These are phyloP conservation scores for Gracilaria caudata DNA, from an alignment of 23 red algal species.

Conservation along the genomic window DNA sequence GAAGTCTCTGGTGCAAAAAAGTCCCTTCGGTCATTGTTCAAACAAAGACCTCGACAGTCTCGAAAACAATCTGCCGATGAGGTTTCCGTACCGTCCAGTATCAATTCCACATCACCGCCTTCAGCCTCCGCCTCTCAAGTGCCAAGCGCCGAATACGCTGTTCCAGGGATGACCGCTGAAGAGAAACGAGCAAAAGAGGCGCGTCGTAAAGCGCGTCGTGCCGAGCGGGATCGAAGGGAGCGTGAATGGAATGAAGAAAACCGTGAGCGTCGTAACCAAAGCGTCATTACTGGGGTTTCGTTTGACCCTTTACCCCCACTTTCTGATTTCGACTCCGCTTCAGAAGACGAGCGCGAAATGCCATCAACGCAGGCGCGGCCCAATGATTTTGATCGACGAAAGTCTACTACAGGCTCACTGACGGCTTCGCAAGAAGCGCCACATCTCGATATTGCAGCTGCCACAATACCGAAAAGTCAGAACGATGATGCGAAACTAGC, in stretches of 20 bases:
- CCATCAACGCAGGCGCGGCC: background rate
- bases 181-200: slow-evolving; percentile 3
- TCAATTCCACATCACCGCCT: slow-evolving; percentile 6
- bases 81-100: slow-evolving; percentile 1
- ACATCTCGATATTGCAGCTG: slow-evolving; percentile 9
- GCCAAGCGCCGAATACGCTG: background rate
- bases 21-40: background rate
- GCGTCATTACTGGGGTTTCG: background rate
- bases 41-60: slow-evolving; percentile 6
- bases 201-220: slow-evolving; percentile 40
- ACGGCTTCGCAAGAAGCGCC: background rate
- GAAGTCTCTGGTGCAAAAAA: slow-evolving; percentile 2
- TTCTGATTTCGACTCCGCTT: slow-evolving; percentile 35
- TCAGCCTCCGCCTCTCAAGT: background rate
- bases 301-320: slow-evolving; percentile 28
- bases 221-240: slow-evolving; percentile 23
- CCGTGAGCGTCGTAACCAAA: slow-evolving; percentile 29
- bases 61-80: slow-evolving; percentile 13
- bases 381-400: background rate
- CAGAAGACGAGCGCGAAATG: slow-evolving; percentile 31
- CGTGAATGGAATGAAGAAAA: slow-evolving; percentile 39
- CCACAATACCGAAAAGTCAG: slow-evolving; percentile 1
- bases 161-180: background rate
- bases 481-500: slow-evolving; percentile 30
- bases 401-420: background rate